Percentiles rank a stretch among this genome's conserved stretches.
Evolutionary conservation across 306 rosid species (phyloP).

Genomic region (Spatholobus suberectus): DNA sequence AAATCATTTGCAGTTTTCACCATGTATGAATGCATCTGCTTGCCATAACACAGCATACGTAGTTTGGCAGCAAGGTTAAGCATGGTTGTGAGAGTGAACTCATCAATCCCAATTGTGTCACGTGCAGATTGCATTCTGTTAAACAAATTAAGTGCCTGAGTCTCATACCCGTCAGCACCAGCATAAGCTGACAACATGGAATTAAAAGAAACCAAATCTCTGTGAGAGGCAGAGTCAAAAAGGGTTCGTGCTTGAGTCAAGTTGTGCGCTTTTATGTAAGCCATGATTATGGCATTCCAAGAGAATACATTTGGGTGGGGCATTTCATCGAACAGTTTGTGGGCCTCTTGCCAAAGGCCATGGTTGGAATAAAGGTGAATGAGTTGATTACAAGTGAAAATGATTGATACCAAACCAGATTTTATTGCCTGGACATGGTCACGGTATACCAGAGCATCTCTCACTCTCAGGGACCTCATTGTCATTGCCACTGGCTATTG

Average conservation of each 20-base stretch:
- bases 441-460: conserved; percentile 50
- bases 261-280: conserved; percentile 63
- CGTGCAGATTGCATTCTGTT: conserved; percentile 56
- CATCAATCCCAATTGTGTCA: conserved; percentile 61
- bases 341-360: conserved; percentile 58
- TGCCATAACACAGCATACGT: conserved; percentile 52
- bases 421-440: conserved; percentile 64
- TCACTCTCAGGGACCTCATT: conserved; percentile 62
- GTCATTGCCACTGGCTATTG: conserved; percentile 18
- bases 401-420: conserved; percentile 50
- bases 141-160: conserved; percentile 63
- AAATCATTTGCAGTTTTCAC: conserved; percentile 67
- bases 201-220: conserved; percentile 77
- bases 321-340: conserved; percentile 76
- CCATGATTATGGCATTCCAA: conserved; percentile 72
- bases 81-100: conserved; percentile 67
- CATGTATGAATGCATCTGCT: conserved; percentile 82
- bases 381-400: conserved; percentile 71
- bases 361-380: conserved; percentile 52
- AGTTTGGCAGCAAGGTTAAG: conserved; percentile 70
- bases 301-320: conserved; percentile 71
- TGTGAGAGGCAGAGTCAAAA: conserved; percentile 57
- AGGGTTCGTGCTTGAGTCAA: conserved; percentile 59
- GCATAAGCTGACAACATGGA: conserved; percentile 70
- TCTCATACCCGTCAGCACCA: conserved; percentile 54